These are phyloP conservation scores for Aspergillus ochraceus DNA, from an alignment of 2,329 filamentous ascomycete genomes.

Conservation along the genomic window DNA sequence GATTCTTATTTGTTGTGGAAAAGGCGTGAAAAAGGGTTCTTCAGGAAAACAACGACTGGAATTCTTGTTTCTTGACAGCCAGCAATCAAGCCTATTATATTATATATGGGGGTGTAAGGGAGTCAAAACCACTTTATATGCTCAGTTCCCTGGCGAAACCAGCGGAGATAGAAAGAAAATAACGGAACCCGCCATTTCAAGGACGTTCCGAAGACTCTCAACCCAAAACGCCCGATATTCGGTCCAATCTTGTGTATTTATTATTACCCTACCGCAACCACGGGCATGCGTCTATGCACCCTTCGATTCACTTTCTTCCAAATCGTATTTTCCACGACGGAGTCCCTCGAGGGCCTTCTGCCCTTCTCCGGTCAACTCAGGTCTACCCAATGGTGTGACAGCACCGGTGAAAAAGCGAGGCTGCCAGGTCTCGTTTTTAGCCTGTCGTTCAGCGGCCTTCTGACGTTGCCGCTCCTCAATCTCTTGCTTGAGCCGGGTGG, in stretches of 20 bases:
- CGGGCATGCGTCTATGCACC: constrained; percentile 30
- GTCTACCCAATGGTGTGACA: constrained; percentile 60
- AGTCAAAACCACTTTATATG: background rate
- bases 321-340: constrained; percentile 51
- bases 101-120: background rate
- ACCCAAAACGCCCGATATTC: constrained; percentile 26
- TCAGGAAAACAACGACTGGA: background rate
- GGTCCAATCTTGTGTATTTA: constrained; percentile 6
- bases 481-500: constrained; percentile 84
- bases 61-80: background rate
- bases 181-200: background rate
- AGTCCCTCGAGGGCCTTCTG: constrained; percentile 56
- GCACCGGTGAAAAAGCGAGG: constrained; percentile 81
- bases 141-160: background rate
- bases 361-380: constrained; percentile 65
- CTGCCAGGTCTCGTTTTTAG: constrained; percentile 67
- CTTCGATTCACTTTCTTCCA: constrained; percentile 43
- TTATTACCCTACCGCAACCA: background rate
- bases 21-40: background rate
- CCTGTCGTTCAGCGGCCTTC: constrained; percentile 78
- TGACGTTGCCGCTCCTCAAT: constrained; percentile 87
- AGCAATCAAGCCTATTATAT: background rate
- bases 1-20: background rate
- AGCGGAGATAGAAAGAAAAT: background rate
- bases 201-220: constrained; percentile 11